phyloP scores from a whole-genome alignment of 768 basidiomycete genomes.

The Tephrocybe sp. region DNA sequence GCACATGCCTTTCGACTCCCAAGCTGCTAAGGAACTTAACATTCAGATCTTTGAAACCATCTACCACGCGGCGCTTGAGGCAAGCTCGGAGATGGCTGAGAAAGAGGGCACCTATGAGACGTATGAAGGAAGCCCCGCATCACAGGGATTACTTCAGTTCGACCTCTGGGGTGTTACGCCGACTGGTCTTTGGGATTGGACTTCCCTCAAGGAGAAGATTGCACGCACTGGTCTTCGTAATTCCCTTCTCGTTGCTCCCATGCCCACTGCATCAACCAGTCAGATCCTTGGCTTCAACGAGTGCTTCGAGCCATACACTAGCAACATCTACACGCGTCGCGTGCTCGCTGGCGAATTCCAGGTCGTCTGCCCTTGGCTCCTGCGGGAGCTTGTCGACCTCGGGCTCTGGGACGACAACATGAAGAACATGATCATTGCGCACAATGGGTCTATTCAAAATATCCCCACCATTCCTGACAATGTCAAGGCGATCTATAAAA shows the following conservation, averaged over 20 bases:
- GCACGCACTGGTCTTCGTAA: conserved; percentile 80
- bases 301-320: conserved; percentile 97
- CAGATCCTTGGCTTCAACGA: conserved; percentile 99
- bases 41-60: conserved; percentile 98
- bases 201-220: conserved; percentile 81
- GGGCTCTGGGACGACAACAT: conserved; percentile 97
- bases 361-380: conserved; percentile 97
- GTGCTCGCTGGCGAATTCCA: conserved; percentile 99
- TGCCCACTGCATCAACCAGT: conserved; percentile 98
- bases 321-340: conserved; percentile 98
- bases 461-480: conserved; percentile 87
- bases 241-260: conserved; percentile 89
- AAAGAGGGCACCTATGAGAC: conserved; percentile 82
- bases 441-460: conserved; percentile 86
- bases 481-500: conserved; percentile 98
- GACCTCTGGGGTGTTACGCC: conserved; percentile 96
- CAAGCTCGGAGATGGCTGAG: conserved; percentile 83
- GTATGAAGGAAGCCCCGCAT: conserved; percentile 88
- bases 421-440: conserved; percentile 99
- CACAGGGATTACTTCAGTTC: conserved; percentile 84
- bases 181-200: conserved; percentile 92
- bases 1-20: conserved; percentile 92
- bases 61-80: conserved; percentile 92
- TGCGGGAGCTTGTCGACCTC: conserved; percentile 95
- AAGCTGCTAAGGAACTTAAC: conserved; percentile 84